Base-by-base conservation (phyloP, 2,329 filamentous ascomycete genomes). In the Camptophora hylomeconis region DNA sequence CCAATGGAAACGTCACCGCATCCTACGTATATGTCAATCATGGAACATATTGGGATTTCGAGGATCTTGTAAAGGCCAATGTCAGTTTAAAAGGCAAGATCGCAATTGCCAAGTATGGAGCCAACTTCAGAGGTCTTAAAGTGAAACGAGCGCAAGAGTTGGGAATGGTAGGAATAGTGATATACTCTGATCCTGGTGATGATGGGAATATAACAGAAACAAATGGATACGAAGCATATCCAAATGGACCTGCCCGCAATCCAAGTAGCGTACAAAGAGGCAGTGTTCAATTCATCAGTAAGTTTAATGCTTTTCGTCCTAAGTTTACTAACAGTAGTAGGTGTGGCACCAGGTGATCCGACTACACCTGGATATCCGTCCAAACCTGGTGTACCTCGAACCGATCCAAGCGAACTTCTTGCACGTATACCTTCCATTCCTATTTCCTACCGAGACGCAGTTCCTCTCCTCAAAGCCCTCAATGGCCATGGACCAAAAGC, bases 311-410 rank as follows among this genome's bases (percentile, higher is more conserved):
- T 13, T 17, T 15, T 19, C 15, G 13, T 17, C 29, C 41, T 22
- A 28, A 33, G 12, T 21, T 27, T 30, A 30, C 38, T 44, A 39
- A 45, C 31, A 36, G 35, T 31, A 20, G 31, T 41, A 72, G 69
- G 66, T 39, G 58, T 70, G 20, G 61, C 63, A 24, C 70, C 72
- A 12, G 73, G 72, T 30, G 73, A 95, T 47, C 87, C 87, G 26
- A 92, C 89, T 0, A 95, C 89, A 0, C 83, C 84, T 11, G 89
- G 89, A 7, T 94, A 93, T 48, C 80, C 87, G 5, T 93, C 84
- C 1, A 87, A 87, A 52, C 87, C 86, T 4, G 87, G 79, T n/a
- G 80, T 66, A 14, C 80, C 82, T 19, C 76, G 87, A 14, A 64
- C 73, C 33, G 72, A 82, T 5, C 72, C 76, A 0, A 65, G 82